Evolutionary conservation across 164 flowering plant genomes (phyloP).

Genomic region (Liquidambar formosana): DNA sequence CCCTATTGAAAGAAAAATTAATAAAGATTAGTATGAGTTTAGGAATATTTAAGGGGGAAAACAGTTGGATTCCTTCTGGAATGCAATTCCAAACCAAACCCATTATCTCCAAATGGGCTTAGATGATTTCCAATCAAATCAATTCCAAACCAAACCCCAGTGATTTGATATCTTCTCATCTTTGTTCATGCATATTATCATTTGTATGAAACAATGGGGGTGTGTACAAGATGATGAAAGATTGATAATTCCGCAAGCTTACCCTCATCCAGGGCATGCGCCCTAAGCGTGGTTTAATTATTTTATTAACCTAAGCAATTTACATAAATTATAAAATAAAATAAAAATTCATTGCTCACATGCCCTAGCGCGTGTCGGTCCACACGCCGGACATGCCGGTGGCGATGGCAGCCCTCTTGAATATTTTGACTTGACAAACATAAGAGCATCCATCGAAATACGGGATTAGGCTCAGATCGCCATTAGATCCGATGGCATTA

Average conservation of each 20-base stretch:
- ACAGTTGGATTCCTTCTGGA: no score
- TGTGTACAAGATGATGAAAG: conserved; percentile 7
- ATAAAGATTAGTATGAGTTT: no score
- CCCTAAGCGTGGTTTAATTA: background rate
- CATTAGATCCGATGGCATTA: conserved; percentile 29
- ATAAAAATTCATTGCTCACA: background rate
- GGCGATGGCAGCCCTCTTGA: background rate
- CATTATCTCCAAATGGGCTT: no score
- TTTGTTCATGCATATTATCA: no score
- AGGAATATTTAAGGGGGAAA: no score
- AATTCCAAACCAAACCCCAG: no score
- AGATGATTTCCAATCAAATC: no score
- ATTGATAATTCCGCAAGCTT: conserved; percentile 18
- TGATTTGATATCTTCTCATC: no score
- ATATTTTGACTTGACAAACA: background rate
- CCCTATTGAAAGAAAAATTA: no score
- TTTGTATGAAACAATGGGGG: background rate
- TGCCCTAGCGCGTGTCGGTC: background rate
- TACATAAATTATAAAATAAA: background rate
- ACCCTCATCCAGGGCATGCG: background rate
- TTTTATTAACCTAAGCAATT: background rate
- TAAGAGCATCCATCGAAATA: conserved; percentile 26
- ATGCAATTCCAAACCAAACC: no score
- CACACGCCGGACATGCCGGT: background rate
- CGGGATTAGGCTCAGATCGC: conserved; percentile 15